A percentile compares a stretch with the other conserved stretches of the same genome.
Evolutionary conservation across 148 eudicot genomes (phyloP).

Genomic region (Pharnaceum exiguum): DNA sequence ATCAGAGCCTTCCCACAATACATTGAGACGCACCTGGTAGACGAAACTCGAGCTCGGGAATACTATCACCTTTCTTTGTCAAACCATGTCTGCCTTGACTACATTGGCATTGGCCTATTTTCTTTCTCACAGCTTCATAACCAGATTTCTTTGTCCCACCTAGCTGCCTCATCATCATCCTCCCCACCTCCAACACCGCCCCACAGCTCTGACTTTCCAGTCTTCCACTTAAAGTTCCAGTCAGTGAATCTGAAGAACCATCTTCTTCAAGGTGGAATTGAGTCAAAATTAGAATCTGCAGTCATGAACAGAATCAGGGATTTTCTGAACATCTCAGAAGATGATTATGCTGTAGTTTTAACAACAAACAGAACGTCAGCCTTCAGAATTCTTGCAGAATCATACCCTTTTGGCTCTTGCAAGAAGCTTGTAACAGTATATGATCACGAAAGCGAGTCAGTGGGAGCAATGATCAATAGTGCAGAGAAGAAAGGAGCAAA

Average conservation of each 20-base stretch:
- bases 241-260: conserved; percentile 58
- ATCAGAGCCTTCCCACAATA: conserved; percentile 59
- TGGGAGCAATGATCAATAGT: conserved; percentile 45
- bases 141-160: conserved; percentile 22
- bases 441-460: conserved; percentile 80
- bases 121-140: conserved; percentile 70
- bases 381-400: conserved; percentile 76
- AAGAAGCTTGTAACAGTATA: conserved; percentile 74
- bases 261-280: conserved; percentile 44
- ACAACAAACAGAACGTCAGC: conserved; percentile 91
- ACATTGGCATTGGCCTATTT: conserved; percentile 82
- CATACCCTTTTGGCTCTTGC: conserved; percentile 69
- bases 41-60: conserved; percentile 57
- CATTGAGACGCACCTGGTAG: conserved; percentile 46
- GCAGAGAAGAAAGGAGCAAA: conserved; percentile 76
- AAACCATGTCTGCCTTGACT: conserved; percentile 76
- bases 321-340: conserved; percentile 57
- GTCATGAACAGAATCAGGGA: conserved; percentile 63
- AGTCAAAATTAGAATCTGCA: conserved; percentile 54
- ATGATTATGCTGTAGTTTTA: conserved; percentile 69
- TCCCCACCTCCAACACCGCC: conserved; percentile 37
- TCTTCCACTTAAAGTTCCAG: conserved; percentile 55
- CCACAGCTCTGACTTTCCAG: conserved; percentile 44
- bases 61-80: conserved; percentile 64
- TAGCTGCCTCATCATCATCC: conserved; percentile 37